These are phyloP conservation scores for Galeopsis tetrahit DNA, from an alignment of 257 asterid genomes.

Conservation along the genomic window DNA sequence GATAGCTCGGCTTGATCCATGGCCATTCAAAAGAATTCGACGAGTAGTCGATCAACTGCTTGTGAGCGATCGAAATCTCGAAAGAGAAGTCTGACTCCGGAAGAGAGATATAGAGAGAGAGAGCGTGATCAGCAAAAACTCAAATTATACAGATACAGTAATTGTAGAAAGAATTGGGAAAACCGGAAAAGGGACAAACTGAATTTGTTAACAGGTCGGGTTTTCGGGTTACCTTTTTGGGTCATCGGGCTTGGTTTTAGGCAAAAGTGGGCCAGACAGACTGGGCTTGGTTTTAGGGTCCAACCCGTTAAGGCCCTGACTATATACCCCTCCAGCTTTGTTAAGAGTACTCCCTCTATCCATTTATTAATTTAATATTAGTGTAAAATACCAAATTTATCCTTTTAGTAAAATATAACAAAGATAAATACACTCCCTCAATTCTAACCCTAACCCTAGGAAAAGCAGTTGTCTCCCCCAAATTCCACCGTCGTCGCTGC, in stretches of 20 bases:
- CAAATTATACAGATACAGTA: constrained; percentile 16
- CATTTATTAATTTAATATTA: too few species aligned
- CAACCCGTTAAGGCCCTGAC: too few species aligned
- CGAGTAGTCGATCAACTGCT: constrained; percentile 16
- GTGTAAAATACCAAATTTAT: too few species aligned
- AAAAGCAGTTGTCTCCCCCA: too few species aligned
- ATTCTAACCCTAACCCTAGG: too few species aligned
- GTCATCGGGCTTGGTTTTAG: not conserved
- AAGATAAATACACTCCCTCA: too few species aligned
- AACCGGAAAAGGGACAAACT: not conserved
- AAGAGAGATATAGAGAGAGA: constrained; percentile 20
- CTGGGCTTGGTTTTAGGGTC: too few species aligned
- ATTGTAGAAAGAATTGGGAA: constrained; percentile 2
- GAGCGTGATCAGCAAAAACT: constrained; percentile 34
- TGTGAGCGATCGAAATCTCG: constrained; percentile 50
- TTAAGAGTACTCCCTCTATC: too few species aligned
- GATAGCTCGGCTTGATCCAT: constrained; percentile 54
- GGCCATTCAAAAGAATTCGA: constrained; percentile 39
- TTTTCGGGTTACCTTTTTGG: not conserved
- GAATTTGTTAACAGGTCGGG: not conserved
- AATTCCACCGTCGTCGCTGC: too few species aligned
- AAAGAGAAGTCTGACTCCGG: constrained; percentile 34
- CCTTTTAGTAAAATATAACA: too few species aligned
- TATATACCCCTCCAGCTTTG: too few species aligned
- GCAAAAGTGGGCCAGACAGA: not conserved